These are phyloP conservation scores for Schwanniomyces occidentalis DNA, from an alignment of 805 yeast species.

Conservation along the genomic window DNA sequence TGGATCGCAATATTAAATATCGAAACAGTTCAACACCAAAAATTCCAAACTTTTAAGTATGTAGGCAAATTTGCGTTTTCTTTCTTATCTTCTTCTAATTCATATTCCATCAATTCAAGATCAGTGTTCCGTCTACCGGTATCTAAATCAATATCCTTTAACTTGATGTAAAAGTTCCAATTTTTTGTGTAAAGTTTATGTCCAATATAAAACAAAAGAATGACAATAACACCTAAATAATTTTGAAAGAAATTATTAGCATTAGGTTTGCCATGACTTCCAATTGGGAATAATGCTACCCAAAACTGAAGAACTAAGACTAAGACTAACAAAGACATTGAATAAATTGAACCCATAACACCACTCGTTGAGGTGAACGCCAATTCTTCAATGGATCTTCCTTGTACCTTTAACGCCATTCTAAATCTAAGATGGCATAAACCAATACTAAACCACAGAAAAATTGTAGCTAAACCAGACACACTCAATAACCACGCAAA, in stretches of 20 bases:
- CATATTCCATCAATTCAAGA: constrained; percentile 38
- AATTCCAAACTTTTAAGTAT: constrained; percentile 20
- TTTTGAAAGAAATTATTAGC: constrained; percentile 37
- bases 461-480: constrained; percentile 41
- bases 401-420: constrained; percentile 35
- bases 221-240: constrained; percentile 28
- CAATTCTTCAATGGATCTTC: constrained; percentile 34
- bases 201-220: constrained; percentile 33
- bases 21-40: constrained; percentile 13
- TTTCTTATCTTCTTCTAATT: constrained; percentile 39
- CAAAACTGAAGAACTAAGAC: constrained; percentile 58
- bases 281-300: constrained; percentile 60
- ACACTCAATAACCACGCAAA: constrained; percentile 45
- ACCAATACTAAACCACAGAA: constrained; percentile 42
- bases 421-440: constrained; percentile 43
- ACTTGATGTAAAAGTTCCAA: constrained; percentile 25
- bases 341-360: constrained; percentile 52
- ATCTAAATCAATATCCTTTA: constrained; percentile 42
- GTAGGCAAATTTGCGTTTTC: constrained; percentile 7
- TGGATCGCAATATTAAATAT: constrained; percentile 27
- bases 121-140: constrained; percentile 42
- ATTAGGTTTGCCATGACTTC: constrained; percentile 25
- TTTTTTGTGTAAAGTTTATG: constrained; percentile 35
- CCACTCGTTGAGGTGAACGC: constrained; percentile 35
- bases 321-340: constrained; percentile 47